Conservation (phyloP, 805 yeast species). For the Wickerhamiella shivajii region DNA sequence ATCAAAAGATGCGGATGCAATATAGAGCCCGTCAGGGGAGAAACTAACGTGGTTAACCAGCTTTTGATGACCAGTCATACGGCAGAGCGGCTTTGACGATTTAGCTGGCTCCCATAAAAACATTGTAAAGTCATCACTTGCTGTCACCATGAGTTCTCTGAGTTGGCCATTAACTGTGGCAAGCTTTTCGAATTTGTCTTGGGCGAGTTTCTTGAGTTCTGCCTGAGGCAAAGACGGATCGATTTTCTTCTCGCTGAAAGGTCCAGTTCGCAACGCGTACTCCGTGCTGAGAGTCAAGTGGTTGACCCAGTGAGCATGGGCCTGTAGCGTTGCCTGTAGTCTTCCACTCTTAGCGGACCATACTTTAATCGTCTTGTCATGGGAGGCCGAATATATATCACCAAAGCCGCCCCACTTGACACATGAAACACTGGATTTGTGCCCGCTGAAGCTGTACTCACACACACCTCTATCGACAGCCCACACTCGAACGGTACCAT, state of each 20-base stretch:
- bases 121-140: slow-evolving; percentile 96
- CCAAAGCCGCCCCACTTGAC: slow-evolving; percentile 96
- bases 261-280: slow-evolving; percentile 72
- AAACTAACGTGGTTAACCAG: slow-evolving; percentile 90
- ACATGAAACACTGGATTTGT: slow-evolving; percentile 77
- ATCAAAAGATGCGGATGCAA: slow-evolving; percentile 90
- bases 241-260: slow-evolving; percentile 58
- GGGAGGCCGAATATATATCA: slow-evolving; percentile 74
- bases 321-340: slow-evolving; percentile 60
- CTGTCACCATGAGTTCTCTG: slow-evolving; percentile 77
- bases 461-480: slow-evolving; percentile 59
- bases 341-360: slow-evolving; percentile 79
- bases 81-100: slow-evolving; percentile 65
- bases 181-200: slow-evolving; percentile 44
- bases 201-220: slow-evolving; percentile 43
- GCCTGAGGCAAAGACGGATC: slow-evolving; percentile 5
- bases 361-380: slow-evolving; percentile 82
- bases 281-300: slow-evolving; percentile 88
- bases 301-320: slow-evolving; percentile 98
- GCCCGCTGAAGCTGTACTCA: slow-evolving; percentile 66
- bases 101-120: slow-evolving; percentile 87
- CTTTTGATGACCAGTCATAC: slow-evolving; percentile 97
- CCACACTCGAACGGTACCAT: slow-evolving; percentile 83
- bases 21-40: slow-evolving; percentile 84
- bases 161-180: slow-evolving; percentile 41